Conservation (phyloP, 495 filamentous ascomycete species). For the Bombardia bombarda region DNA sequence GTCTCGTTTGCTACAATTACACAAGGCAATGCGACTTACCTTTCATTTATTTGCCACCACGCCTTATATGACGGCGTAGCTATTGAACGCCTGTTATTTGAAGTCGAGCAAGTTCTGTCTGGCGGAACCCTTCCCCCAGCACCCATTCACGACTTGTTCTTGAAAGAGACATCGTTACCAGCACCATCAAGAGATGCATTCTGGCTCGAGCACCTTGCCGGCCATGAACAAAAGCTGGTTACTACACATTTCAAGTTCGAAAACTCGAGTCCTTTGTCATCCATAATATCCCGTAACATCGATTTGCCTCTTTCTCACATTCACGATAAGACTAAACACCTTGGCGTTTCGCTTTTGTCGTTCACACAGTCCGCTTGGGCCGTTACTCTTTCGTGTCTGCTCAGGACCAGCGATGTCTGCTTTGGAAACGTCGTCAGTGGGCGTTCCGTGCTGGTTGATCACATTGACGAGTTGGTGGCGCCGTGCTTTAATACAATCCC, state of each 20-base stretch:
- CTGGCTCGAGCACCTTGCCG: constrained; percentile 49
- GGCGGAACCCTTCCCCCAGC: constrained; percentile 35
- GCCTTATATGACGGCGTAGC: constrained; percentile 74
- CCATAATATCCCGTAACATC: background rate
- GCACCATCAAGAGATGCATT: constrained; percentile 43
- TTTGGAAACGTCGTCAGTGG: constrained; percentile 78
- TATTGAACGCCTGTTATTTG: constrained; percentile 54
- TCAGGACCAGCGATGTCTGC: constrained; percentile 56
- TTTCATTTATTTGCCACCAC: constrained; percentile 65
- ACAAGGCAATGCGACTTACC: constrained; percentile 15
- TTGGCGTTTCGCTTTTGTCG: constrained; percentile 54
- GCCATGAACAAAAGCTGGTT: constrained; percentile 42
- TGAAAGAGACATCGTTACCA: constrained; percentile 18
- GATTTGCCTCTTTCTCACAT: constrained; percentile 34
- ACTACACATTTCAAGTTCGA: constrained; percentile 1
- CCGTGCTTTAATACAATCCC: constrained; percentile 90
- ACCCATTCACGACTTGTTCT: constrained; percentile 36
- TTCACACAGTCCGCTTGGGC: constrained; percentile 66
- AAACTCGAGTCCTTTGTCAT: background rate
- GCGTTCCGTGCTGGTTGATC: constrained; percentile 53
- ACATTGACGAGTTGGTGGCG: constrained; percentile 63
- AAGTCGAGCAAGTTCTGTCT: constrained; percentile 48
- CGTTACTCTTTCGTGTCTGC: constrained; percentile 43
- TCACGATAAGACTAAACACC: constrained; percentile 35
- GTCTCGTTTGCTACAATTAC: constrained; percentile 28